phyloP scores from a whole-genome alignment of 441 rosid species.

The Populus tomentosa region DNA sequence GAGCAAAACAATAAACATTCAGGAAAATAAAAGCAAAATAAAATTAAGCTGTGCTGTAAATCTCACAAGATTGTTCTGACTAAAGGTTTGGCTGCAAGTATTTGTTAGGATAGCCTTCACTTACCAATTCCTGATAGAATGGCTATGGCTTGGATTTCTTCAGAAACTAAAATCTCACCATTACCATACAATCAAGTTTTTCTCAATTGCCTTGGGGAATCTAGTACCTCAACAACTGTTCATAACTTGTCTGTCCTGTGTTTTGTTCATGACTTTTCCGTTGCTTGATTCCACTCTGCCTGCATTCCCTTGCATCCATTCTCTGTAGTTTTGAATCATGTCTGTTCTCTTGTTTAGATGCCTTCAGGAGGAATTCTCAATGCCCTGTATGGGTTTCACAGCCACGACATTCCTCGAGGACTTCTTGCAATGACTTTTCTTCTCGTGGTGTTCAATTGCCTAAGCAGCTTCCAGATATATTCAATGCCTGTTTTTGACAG shows the following conservation, averaged over 20 bases:
- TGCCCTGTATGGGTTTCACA: conserved; percentile 83
- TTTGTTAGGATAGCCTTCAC: no score
- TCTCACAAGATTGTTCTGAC: not conserved
- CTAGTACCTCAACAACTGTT: not conserved
- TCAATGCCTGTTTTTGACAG: conserved; percentile 96
- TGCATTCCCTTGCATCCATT: not conserved
- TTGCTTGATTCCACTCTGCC: no score
- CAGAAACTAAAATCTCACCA: no score
- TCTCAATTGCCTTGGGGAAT: not conserved
- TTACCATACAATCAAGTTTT: not conserved
- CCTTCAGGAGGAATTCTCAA: conserved; percentile 87
- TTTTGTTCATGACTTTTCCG: not conserved
- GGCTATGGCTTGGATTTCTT: no score
- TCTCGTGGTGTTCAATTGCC: conserved; percentile 82
- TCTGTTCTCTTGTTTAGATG: conserved; percentile 45
- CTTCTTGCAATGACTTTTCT: conserved; percentile 83
- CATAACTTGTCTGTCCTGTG: not conserved
- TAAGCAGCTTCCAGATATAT: conserved; percentile 94
- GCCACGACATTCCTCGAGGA: conserved; percentile 81
- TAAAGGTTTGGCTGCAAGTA: not conserved
- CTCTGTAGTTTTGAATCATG: not conserved
- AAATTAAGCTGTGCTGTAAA: not conserved
- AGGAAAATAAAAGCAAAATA: not conserved
- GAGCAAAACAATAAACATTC: not conserved
- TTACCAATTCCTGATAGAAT: no score